Evolutionary conservation across 345 rosid species (phyloP).

Genomic region (Xanthoceras sorbifolium): DNA sequence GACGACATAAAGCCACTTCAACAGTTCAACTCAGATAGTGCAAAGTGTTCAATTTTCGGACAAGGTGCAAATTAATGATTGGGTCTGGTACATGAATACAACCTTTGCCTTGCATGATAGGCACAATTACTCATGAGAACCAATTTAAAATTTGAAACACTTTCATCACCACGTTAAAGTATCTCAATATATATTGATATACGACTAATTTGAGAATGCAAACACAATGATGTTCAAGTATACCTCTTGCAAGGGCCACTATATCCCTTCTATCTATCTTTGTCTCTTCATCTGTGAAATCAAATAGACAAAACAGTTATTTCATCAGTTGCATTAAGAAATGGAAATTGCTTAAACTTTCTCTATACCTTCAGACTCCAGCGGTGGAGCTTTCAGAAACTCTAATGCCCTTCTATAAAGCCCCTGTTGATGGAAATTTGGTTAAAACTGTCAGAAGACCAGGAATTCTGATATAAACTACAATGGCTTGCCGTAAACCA

Average conservation of each 20-base stretch:
- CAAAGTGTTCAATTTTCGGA: not conserved
- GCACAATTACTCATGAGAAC: not conserved
- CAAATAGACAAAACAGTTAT: slow-evolving; percentile 8
- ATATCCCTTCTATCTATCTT: slow-evolving; percentile 47
- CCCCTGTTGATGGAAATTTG: slow-evolving; percentile 49
- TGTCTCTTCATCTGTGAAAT: slow-evolving; percentile 31
- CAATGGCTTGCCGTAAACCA: not conserved
- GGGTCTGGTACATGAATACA: not conserved
- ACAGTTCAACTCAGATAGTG: not conserved
- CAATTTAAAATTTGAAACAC: not conserved
- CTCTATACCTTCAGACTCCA: slow-evolving; percentile 58
- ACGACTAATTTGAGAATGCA: slow-evolving; percentile 1
- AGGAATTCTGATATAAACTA: not conserved
- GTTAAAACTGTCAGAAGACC: not conserved
- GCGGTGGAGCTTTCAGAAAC: slow-evolving; percentile 72
- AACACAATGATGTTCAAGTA: slow-evolving; percentile 1
- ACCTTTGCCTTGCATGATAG: not conserved
- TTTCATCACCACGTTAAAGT: not conserved
- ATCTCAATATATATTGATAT: not conserved
- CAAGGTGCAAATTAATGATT: not conserved
- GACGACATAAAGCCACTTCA: not conserved
- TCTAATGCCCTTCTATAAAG: slow-evolving; percentile 78
- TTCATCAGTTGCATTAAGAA: not conserved
- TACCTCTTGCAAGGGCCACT: slow-evolving; percentile 85
- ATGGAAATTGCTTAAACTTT: not conserved